Conservation (phyloP, 192 early-diverging fungal species). For the Diversispora epigaea region DNA sequence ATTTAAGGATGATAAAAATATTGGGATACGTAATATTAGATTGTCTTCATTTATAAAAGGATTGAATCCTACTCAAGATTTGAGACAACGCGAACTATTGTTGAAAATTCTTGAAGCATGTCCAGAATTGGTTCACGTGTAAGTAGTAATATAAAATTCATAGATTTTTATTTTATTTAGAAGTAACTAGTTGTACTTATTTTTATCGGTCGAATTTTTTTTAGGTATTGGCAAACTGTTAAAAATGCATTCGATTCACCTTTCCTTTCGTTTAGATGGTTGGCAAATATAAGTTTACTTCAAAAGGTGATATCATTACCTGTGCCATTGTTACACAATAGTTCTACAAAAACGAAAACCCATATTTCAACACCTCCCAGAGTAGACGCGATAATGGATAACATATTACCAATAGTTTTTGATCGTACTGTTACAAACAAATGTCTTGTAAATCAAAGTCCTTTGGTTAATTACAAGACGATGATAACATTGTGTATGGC, state of each 20-base stretch:
- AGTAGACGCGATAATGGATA: conserved; percentile 59
- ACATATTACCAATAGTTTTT: conserved; percentile 63
- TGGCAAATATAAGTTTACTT: conserved; percentile 74
- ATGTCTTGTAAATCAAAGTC: conserved; percentile 63
- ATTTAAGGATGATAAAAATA: conserved; percentile 31
- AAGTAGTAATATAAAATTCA: conserved; percentile 33
- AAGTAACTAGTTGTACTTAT: not conserved
- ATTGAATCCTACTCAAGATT: conserved; percentile 64
- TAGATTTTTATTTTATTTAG: not conserved
- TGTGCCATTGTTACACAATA: conserved; percentile 52
- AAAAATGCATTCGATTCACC: conserved; percentile 67
- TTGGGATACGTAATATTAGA: conserved; percentile 55
- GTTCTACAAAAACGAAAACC: conserved; percentile 43
- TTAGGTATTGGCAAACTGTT: conserved; percentile 64
- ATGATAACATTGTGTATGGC: conserved; percentile 54
- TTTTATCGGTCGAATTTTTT: not conserved
- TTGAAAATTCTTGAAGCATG: conserved; percentile 64
- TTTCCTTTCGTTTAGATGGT: conserved; percentile 65
- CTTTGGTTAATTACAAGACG: conserved; percentile 63
- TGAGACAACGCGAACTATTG: conserved; percentile 64
- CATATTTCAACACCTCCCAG: conserved; percentile 55
- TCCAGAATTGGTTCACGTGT: conserved; percentile 75
- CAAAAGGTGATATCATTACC: conserved; percentile 69
- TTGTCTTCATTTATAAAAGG: conserved; percentile 54
- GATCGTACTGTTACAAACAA: conserved; percentile 54